Base-by-base conservation (phyloP, 768 basidiomycete species). In the Tylopilus balloui region DNA sequence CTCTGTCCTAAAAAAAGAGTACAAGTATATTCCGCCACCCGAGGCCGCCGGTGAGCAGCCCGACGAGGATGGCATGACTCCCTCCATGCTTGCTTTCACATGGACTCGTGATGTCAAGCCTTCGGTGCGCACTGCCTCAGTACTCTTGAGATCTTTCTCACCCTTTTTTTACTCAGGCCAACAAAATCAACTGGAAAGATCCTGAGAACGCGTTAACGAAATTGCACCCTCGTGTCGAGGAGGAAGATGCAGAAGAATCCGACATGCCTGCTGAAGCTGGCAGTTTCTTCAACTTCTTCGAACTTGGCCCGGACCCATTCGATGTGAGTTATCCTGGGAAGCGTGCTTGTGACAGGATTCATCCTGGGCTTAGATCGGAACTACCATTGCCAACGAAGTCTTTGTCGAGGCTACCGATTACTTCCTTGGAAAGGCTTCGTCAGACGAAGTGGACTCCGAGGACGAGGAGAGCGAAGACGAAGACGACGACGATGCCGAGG, bases 241-340 rank as follows among this genome's bases (percentile, higher is more conserved):
- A 74, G 42, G 81, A 81, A 9, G 57, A 65, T 23, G 79, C 78
- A 21, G 87, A 86, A 15, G 68, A 63, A 5, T 78, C 80, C 21
- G 84, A 84, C 27, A 57, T 77, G 45, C 71, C 76, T 35, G 73
- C 78, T 21, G 90, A 92, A 42, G 69, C 77, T 42, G 90, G 90
- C 48, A 88, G 83, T 62, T 90, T 92, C 74, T 92, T 92, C 78
- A 90, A 91, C 71, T 85, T 86, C 63, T 91, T 92, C 53, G 89
- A 87, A 68, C 62, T 75, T 52, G 73, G 75, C 11, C 62, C 71
- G 32, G 89, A 91, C 61, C 76, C 79, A 13, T 78, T 74, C 52
- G 86, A 89, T 55, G 89, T 89, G 63, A 71, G 80, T 69, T 19
- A 20, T 11, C 29, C 41, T 42, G 1, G 12, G 42, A 34, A 32